Conservation (phyloP, 2,329 filamentous ascomycete genomes). For the Fusarium marasasianum region DNA sequence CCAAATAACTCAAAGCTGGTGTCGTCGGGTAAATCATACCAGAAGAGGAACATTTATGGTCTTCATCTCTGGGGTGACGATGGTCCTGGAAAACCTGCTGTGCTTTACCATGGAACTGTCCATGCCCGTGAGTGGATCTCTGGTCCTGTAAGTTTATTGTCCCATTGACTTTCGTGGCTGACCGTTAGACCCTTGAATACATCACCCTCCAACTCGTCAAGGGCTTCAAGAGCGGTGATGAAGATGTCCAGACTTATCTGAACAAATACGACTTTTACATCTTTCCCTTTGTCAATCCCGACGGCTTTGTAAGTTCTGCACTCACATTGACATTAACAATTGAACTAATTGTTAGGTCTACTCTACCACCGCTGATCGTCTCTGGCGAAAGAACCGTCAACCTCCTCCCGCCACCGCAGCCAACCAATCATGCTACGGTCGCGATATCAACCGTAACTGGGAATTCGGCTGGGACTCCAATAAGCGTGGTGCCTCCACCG, state of each 20-base stretch:
- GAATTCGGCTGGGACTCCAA: constrained; percentile 58
- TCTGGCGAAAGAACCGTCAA: constrained; percentile 64
- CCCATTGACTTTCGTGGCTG: not conserved
- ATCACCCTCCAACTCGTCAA: constrained; percentile 56
- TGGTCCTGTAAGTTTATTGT: constrained; percentile 56
- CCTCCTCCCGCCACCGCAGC: constrained; percentile 40
- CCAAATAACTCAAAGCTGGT: constrained; percentile 58
- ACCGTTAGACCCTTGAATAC: constrained; percentile 54
- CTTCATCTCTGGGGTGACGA: constrained; percentile 59
- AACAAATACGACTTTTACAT: constrained; percentile 68
- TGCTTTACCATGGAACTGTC: constrained; percentile 61
- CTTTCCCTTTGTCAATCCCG: constrained; percentile 60
- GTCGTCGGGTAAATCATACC: constrained; percentile 54
- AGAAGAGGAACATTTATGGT: constrained; percentile 66
- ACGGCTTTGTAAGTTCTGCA: constrained; percentile 45
- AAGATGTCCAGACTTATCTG: constrained; percentile 53
- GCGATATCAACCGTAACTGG: constrained; percentile 66
- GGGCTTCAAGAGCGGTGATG: constrained; percentile 51
- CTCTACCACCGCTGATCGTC: constrained; percentile 56
- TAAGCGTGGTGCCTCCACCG: constrained; percentile 55
- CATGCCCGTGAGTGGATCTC: constrained; percentile 66
- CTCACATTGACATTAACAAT: not conserved
- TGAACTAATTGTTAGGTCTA: constrained; percentile 47
- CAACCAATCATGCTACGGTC: constrained; percentile 54
- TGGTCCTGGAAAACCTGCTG: constrained; percentile 57